Percentiles rank a stretch among this genome's conserved stretches.
phyloP scores from a whole-genome alignment of 768 basidiomycete genomes.

The Podaxis sp. region DNA sequence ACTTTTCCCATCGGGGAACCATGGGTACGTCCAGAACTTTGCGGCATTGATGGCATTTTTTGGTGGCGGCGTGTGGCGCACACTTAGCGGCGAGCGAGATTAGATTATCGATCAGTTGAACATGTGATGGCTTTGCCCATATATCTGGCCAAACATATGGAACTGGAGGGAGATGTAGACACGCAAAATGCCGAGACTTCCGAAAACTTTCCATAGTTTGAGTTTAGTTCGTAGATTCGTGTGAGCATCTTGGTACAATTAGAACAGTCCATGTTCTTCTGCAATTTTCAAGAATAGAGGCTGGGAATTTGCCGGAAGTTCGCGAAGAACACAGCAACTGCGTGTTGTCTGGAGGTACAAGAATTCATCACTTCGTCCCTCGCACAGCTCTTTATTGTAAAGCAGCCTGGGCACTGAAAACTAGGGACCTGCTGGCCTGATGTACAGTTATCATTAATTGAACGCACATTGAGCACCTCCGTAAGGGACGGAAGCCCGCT shows the following conservation, averaged over 20 bases:
- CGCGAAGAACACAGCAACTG: neutral
- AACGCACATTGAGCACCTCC: slow-evolving; percentile 6
- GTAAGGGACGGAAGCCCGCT: neutral
- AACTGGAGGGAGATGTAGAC: neutral
- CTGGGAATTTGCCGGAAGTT: neutral
- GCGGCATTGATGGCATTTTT: neutral
- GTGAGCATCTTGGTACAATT: neutral
- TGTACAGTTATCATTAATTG: neutral
- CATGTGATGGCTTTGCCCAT: neutral
- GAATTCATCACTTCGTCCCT: too few species aligned
- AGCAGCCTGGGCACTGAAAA: neutral
- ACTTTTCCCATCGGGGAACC: neutral
- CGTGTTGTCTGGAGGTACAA: neutral
- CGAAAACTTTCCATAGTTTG: neutral
- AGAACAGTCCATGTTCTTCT: neutral
- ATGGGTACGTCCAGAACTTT: neutral
- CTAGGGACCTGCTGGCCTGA: neutral
- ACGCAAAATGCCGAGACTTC: neutral
- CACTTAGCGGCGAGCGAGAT: too few species aligned
- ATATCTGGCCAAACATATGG: neutral
- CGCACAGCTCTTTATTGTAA: too few species aligned
- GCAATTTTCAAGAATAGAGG: neutral
- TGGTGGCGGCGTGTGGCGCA: neutral
- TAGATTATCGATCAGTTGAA: too few species aligned
- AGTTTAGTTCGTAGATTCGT: neutral